Conservation (phyloP, 495 filamentous ascomycete genomes). For the Xylaria telfairii region DNA sequence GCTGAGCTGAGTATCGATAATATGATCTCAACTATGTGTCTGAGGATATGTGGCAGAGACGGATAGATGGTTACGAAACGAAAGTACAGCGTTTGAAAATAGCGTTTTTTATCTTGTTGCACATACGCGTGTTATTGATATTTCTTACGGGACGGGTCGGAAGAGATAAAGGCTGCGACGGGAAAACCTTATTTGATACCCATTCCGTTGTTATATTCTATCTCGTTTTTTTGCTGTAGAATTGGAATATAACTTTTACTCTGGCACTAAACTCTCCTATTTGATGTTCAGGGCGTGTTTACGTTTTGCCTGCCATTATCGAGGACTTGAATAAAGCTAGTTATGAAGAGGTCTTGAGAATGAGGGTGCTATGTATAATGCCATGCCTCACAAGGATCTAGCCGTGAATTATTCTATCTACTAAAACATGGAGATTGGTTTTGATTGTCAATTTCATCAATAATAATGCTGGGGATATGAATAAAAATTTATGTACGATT, state of each 20-base stretch:
- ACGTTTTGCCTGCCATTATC: not conserved
- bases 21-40: not conserved
- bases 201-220: not conserved
- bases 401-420: not conserved
- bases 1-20: not conserved
- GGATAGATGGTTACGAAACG: not conserved
- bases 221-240: not conserved
- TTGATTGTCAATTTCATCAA: not conserved
- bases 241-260: not conserved
- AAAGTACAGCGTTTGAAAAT: not conserved
- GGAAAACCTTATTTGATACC: constrained; percentile 8
- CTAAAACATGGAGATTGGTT: not conserved
- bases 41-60: not conserved
- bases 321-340: not conserved
- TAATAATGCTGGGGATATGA: not conserved
- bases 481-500: constrained; percentile 4
- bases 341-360: not conserved
- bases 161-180: not conserved
- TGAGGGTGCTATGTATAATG: not conserved
- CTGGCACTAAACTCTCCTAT: not conserved
- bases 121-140: not conserved
- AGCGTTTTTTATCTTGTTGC: not conserved
- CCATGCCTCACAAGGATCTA: not conserved
- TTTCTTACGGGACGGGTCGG: not conserved
- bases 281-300: not conserved